A percentile compares a stretch with the other conserved stretches of the same genome.
Conservation (phyloP, 2,329 filamentous ascomycete species). For the Ophiostoma pallidulum region DNA sequence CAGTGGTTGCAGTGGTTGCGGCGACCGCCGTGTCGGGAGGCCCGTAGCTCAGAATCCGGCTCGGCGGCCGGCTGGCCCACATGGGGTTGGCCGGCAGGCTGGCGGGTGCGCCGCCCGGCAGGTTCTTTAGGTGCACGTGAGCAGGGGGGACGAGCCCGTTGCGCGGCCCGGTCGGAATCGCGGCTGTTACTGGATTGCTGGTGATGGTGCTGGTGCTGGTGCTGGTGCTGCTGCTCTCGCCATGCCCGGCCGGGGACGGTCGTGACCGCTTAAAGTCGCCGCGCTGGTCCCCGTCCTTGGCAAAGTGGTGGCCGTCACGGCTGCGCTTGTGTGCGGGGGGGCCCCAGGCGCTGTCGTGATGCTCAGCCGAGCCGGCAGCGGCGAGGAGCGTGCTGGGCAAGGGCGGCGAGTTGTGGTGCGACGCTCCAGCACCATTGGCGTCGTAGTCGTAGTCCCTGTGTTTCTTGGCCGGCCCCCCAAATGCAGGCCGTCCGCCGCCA, state of each 20-base stretch:
- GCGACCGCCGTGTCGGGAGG: background rate
- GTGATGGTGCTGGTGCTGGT: background rate
- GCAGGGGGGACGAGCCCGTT: background rate
- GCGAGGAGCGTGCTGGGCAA: background rate
- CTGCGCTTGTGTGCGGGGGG: conserved; percentile 9
- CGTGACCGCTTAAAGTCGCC: conserved; percentile 12
- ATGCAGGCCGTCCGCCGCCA: background rate
- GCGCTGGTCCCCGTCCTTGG: conserved; percentile 3
- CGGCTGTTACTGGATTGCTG: background rate
- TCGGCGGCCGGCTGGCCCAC: conserved; percentile 6
- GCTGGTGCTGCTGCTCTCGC: too few relatives aligned
- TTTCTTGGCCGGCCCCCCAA: background rate
- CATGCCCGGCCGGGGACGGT: conserved; percentile 8
- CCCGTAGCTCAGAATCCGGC: conserved; percentile 8
- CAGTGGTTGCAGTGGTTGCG: background rate
- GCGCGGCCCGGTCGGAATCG: background rate
- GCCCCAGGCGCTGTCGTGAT: background rate
- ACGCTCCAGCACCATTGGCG: background rate
- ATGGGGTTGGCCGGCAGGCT: conserved; percentile 5
- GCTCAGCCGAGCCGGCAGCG: background rate
- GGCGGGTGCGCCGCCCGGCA: conserved; percentile 4
- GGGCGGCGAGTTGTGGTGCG: background rate
- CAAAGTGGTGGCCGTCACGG: background rate
- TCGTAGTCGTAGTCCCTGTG: background rate
- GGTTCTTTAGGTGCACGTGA: too few relatives aligned